These are phyloP conservation scores for Conidiobolus incongruus DNA, from an alignment of 371 early-diverging fungal species.

Conservation along the genomic window DNA sequence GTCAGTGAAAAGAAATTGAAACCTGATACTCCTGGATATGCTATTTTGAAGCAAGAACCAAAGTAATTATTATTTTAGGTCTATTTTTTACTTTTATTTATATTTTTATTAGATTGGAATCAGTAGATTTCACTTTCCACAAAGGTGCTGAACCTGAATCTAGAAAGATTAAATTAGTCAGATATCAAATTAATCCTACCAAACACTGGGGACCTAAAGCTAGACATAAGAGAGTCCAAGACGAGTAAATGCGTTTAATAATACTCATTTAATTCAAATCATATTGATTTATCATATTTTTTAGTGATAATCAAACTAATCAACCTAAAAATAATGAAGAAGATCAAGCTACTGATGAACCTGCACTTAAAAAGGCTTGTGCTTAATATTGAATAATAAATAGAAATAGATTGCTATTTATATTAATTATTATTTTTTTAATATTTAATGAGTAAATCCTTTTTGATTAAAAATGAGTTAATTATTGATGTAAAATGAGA, in stretches of 20 bases:
- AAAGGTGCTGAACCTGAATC: conserved; percentile 49
- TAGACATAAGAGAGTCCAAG: conserved; percentile 21
- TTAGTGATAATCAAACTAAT: too few relatives aligned
- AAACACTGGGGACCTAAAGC: conserved; percentile 90
- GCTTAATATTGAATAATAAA: too few relatives aligned
- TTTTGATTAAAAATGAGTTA: too few relatives aligned
- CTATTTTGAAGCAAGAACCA: conserved; percentile 34
- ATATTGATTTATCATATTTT: too few relatives aligned
- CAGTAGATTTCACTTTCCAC: conserved; percentile 42
- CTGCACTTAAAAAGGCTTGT: too few relatives aligned
- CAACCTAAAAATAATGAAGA: too few relatives aligned
- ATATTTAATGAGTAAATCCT: too few relatives aligned
- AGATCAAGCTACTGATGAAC: too few relatives aligned
- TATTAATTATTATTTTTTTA: too few relatives aligned
- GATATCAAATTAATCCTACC: conserved; percentile 84
- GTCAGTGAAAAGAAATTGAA: conserved; percentile 37
- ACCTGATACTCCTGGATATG: conserved; percentile 39
- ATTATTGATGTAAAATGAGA: too few relatives aligned
- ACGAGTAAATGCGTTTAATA: conserved; percentile 7
- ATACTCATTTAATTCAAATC: too few relatives aligned
- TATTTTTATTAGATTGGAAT: conserved; percentile 12
- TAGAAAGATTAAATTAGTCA: conserved; percentile 52
- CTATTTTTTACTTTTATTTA: neutral
- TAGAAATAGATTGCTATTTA: too few relatives aligned
- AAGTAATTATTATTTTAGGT: conserved; percentile 10